Evolutionary conservation across 2,329 filamentous ascomycete genomes (phyloP).

Genomic region (Monosporascus sp.): DNA sequence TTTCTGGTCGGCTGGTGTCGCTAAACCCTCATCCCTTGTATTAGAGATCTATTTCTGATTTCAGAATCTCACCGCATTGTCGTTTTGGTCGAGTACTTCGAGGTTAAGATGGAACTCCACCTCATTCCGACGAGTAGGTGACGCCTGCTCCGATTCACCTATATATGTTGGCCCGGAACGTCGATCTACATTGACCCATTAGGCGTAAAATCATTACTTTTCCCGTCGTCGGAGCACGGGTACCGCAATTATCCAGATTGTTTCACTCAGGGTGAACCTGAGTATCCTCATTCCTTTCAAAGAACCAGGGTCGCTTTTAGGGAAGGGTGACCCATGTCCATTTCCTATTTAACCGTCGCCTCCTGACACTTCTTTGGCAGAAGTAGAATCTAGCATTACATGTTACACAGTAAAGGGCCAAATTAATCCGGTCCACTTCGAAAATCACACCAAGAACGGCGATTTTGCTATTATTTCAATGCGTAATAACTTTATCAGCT

Average conservation of each 20-base stretch:
- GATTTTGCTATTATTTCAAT: too few relatives aligned
- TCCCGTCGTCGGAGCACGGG: background rate
- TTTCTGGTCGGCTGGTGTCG: background rate
- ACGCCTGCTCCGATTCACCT: background rate
- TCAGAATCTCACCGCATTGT: background rate
- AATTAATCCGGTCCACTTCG: too few relatives aligned
- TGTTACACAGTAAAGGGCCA: too few relatives aligned
- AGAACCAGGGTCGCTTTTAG: background rate
- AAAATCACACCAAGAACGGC: too few relatives aligned
- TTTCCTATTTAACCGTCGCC: background rate
- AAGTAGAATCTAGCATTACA: background rate
- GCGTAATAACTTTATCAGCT: too few relatives aligned
- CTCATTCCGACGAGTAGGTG: background rate
- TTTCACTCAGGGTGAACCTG: background rate
- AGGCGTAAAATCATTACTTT: background rate
- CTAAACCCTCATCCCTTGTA: background rate
- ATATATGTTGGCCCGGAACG: background rate
- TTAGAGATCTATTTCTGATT: background rate
- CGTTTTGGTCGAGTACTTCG: background rate
- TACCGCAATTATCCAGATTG: background rate
- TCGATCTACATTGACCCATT: background rate
- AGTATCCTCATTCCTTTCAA: background rate
- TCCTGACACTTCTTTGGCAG: background rate
- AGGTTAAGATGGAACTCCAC: background rate
- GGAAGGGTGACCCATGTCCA: background rate